These are phyloP conservation scores for Croton setiger DNA, from an alignment of 441 rosid species.

Conservation along the genomic window DNA sequence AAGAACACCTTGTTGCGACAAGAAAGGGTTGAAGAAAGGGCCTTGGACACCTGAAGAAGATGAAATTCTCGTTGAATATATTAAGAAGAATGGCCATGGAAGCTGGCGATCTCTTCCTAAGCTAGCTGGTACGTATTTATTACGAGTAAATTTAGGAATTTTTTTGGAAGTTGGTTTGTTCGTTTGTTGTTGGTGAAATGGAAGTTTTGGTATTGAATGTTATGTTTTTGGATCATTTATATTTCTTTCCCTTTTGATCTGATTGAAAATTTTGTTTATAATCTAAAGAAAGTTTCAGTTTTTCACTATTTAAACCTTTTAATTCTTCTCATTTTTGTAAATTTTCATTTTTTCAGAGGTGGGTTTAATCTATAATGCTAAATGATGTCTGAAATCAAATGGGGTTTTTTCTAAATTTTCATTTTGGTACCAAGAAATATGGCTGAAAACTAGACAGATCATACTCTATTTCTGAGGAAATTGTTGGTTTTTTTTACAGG, in stretches of 20 bases:
- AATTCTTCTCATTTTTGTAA: no score
- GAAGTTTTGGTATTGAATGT: neutral
- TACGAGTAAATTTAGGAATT: neutral
- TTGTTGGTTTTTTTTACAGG: conserved; percentile 25
- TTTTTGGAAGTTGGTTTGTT: neutral
- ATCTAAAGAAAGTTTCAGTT: neutral
- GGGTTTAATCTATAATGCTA: no score
- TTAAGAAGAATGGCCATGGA: conserved; percentile 43
- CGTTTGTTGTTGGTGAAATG: neutral
- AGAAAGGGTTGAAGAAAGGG: conserved; percentile 38
- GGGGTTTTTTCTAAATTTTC: neutral
- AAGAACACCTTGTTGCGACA: conserved; percentile 38
- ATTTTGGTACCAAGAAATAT: neutral
- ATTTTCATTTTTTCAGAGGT: neutral
- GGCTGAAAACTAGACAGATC: neutral
- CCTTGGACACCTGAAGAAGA: conserved; percentile 52
- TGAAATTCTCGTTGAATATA: conserved; percentile 28
- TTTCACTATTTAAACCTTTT: no score
- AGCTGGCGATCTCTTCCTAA: conserved; percentile 47
- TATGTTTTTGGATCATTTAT: neutral
- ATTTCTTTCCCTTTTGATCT: neutral
- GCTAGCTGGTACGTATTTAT: conserved; percentile 42
- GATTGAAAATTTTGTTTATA: neutral
- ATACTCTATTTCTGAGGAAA: neutral
- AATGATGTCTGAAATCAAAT: no score